Evolutionary conservation across 2,329 filamentous ascomycete genomes (phyloP).

Genomic region (Fusarium oxysporum): DNA sequence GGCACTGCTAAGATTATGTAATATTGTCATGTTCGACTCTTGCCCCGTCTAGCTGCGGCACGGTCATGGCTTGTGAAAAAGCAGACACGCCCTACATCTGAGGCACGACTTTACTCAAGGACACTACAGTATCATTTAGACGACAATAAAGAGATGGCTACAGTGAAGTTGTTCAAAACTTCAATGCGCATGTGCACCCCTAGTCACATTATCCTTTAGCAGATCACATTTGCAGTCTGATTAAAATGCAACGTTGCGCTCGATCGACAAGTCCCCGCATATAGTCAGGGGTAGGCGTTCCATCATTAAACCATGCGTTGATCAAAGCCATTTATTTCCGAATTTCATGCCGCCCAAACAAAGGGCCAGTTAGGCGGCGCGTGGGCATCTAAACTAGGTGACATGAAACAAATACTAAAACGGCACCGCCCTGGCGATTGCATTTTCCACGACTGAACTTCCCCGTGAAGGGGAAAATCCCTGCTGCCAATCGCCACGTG

Average conservation of each 20-base stretch:
- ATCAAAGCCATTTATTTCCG: neutral
- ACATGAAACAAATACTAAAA: neutral
- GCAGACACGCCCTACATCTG: accelerated
- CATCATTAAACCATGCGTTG: neutral
- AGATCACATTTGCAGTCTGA: neutral
- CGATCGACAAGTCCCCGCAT: conserved; percentile 4
- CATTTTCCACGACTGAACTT: neutral
- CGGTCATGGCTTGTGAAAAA: neutral
- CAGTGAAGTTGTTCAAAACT: accelerated
- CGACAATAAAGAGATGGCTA: neutral
- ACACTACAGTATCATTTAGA: no score
- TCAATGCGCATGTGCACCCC: neutral
- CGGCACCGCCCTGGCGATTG: neutral
- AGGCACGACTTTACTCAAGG: accelerated
- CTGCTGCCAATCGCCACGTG: conserved; percentile 12
- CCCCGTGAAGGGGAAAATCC: neutral
- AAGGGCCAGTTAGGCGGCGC: neutral
- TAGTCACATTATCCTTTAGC: neutral
- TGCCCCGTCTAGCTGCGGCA: accelerated
- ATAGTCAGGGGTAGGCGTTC: neutral
- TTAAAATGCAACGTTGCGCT: conserved; percentile 5
- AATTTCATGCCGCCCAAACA: neutral
- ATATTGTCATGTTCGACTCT: accelerated
- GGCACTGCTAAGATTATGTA: no score
- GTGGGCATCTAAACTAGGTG: neutral